Evolutionary conservation across 257 asterid species (phyloP).

Genomic region (Ilex asprella): DNA sequence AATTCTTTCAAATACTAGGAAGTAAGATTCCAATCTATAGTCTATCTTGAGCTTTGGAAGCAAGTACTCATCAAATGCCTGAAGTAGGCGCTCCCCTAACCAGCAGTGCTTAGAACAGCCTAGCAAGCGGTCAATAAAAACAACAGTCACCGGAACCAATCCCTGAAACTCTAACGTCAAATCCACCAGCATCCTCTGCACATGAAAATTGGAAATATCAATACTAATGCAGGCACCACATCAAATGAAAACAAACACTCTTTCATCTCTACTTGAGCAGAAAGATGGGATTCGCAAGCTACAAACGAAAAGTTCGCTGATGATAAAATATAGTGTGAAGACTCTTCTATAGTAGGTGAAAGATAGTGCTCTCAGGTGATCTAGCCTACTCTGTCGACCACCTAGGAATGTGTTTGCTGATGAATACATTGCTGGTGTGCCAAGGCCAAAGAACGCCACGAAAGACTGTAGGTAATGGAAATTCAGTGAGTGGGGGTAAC

Average conservation of each 20-base stretch:
- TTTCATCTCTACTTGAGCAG: neutral
- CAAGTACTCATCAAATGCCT: conserved; percentile 60
- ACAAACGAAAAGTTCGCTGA: too few species aligned
- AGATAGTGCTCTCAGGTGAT: too few species aligned
- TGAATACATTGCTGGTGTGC: too few species aligned
- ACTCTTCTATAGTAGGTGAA: too few species aligned
- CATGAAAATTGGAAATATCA: neutral
- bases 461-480: too few species aligned
- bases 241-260: neutral
- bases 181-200: conserved; percentile 62
- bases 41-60: conserved; percentile 64
- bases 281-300: too few species aligned
- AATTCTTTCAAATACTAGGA: conserved; percentile 75
- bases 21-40: conserved; percentile 74
- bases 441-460: too few species aligned
- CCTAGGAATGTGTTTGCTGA: too few species aligned
- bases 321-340: too few species aligned
- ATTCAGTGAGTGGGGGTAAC: too few species aligned
- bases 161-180: conserved; percentile 57
- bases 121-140: conserved; percentile 66
- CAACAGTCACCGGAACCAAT: conserved; percentile 69
- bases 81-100: conserved; percentile 78
- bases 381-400: too few species aligned
- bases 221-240: neutral
- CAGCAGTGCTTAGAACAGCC: conserved; percentile 60